A percentile compares a stretch with the other conserved stretches of the same genome.
Conservation (phyloP, 768 basidiomycete genomes). For the Brasilioporus rufonigricans region DNA sequence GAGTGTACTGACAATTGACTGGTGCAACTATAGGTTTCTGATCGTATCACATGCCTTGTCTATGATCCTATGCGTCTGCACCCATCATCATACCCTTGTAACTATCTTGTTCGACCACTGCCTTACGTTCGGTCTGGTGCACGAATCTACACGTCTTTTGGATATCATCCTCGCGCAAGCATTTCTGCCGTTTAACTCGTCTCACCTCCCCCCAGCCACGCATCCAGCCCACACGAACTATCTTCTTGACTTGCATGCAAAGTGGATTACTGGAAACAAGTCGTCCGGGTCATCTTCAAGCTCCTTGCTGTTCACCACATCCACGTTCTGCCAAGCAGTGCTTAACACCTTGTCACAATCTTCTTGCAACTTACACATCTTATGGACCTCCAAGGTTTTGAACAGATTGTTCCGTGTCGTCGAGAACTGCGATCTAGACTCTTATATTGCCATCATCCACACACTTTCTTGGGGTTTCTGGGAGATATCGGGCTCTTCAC, state of each 20-base stretch:
- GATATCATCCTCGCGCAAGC: conserved; percentile 40
- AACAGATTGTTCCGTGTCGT: conserved; percentile 35
- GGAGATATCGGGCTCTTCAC: neutral
- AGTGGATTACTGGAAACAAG: conserved; percentile 33
- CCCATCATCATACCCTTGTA: conserved; percentile 48
- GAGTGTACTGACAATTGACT: conserved; percentile 11
- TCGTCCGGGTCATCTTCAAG: neutral
- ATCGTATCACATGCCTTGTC: conserved; percentile 53
- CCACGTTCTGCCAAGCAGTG: conserved; percentile 25
- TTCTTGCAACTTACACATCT: conserved; percentile 32
- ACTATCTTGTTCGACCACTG: conserved; percentile 50
- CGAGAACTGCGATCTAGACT: conserved; percentile 30
- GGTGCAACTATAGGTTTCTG: conserved; percentile 37
- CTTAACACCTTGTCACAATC: conserved; percentile 17
- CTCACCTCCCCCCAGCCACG: conserved; percentile 32
- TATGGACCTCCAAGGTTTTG: conserved; percentile 46
- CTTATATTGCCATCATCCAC: conserved; percentile 32
- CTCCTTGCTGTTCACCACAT: conserved; percentile 24
- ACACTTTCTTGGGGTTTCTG: conserved; percentile 27
- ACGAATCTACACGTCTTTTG: conserved; percentile 45
- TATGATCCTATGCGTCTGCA: conserved; percentile 44
- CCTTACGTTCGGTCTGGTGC: conserved; percentile 39
- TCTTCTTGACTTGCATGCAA: conserved; percentile 42
- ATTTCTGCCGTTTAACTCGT: conserved; percentile 26
- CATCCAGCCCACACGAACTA: conserved; percentile 48